A percentile compares a stretch with the other conserved stretches of the same genome.
Conservation (phyloP, 495 filamentous ascomycete species). For the Rhypophila decipiens region DNA sequence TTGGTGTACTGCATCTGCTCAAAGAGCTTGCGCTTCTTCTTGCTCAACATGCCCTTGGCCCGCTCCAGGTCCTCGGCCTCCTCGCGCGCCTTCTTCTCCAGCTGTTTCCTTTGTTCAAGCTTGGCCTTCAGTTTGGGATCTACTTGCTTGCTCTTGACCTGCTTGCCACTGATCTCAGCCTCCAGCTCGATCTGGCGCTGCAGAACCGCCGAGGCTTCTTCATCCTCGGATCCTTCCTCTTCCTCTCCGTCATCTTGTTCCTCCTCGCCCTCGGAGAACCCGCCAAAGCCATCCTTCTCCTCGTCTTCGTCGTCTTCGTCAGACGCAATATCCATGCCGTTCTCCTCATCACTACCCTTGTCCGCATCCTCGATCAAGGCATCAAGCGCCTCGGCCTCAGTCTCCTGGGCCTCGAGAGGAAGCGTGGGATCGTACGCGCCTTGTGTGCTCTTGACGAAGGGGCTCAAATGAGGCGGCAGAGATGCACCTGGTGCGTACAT, state of each 20-base stretch:
- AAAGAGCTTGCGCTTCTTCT: constrained; percentile 82
- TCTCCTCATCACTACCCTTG: constrained; percentile 34
- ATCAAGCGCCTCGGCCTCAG: constrained; percentile 67
- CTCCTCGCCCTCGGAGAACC: constrained; percentile 37
- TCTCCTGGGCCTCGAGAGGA: constrained; percentile 72
- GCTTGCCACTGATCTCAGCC: constrained; percentile 65
- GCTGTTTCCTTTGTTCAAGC: constrained; percentile 57
- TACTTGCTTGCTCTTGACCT: constrained; percentile 33
- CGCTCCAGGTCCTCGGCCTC: constrained; percentile 80
- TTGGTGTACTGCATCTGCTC: constrained; percentile 91
- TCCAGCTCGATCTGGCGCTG: constrained; percentile 81
- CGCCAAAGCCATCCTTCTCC: constrained; percentile 35
- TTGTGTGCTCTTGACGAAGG: constrained; percentile 82
- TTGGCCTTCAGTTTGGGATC: constrained; percentile 54
- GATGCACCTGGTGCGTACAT: constrained; percentile 84
- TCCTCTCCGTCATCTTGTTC: constrained; percentile 38
- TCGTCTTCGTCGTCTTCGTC: constrained; percentile 43
- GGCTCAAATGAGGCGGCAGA: constrained; percentile 89
- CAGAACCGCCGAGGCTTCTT: constrained; percentile 40
- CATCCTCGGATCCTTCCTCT: constrained; percentile 40
- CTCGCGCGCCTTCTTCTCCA: constrained; percentile 61
- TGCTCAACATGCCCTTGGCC: constrained; percentile 87
- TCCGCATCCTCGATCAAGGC: constrained; percentile 50
- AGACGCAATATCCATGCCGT: constrained; percentile 34
- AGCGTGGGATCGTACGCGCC: constrained; percentile 85